phyloP scores from a whole-genome alignment of 257 asterid species.

The Sherardia arvensis region DNA sequence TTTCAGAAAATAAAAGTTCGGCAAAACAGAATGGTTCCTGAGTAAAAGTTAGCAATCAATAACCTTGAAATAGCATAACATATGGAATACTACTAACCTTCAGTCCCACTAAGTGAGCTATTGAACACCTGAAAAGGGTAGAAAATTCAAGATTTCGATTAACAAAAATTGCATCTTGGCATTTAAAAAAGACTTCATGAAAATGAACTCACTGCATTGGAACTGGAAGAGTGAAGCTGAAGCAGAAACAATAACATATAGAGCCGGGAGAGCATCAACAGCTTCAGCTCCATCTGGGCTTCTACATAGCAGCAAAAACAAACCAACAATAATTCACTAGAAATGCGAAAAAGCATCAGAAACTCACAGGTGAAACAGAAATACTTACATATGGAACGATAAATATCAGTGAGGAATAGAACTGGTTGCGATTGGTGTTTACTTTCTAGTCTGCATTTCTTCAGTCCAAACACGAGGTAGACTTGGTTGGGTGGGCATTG shows the following conservation, averaged over 20 bases:
- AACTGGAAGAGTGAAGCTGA: constrained; percentile 16
- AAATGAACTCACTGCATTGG: constrained; percentile 17
- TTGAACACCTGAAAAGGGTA: constrained; percentile 9
- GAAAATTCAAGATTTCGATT: background rate
- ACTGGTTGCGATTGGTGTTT: background rate
- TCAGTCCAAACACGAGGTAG: background rate
- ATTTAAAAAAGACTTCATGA: background rate
- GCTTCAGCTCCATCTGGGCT: constrained; percentile 13
- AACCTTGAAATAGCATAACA: no score
- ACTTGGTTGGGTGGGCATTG: background rate
- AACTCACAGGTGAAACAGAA: no score
- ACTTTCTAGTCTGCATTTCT: background rate
- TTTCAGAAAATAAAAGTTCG: background rate
- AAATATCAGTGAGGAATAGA: background rate
- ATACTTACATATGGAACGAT: background rate
- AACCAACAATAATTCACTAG: background rate
- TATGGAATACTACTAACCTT: constrained; percentile 3
- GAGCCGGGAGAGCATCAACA: constrained; percentile 2
- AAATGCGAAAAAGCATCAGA: background rate
- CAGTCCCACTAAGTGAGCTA: constrained; percentile 7
- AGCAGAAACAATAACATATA: constrained; percentile 13
- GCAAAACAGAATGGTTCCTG: background rate
- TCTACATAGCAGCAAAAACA: background rate
- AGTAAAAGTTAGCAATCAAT: background rate
- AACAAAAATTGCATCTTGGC: background rate